Evolutionary conservation across 176 grass and related monocot genomes (phyloP).

Genomic region (Rhipidocladum racemiflorum): DNA sequence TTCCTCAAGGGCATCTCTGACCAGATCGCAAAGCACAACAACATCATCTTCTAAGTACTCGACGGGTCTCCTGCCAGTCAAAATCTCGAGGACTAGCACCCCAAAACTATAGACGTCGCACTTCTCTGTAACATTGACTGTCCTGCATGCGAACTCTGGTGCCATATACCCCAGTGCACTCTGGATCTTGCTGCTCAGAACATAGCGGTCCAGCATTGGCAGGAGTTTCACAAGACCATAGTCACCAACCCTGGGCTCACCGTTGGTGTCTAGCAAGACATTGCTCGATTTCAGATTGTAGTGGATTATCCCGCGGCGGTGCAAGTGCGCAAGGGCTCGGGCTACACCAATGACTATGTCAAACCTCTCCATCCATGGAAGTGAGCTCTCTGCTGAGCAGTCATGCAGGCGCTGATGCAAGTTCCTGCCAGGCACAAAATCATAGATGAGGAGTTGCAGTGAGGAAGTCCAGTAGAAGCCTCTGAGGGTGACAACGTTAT

Average conservation of each 20-base stretch:
- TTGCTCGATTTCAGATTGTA: conserved; percentile 85
- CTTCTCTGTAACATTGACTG: conserved; percentile 68
- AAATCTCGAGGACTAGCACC: conserved; percentile 59
- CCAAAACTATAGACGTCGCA: conserved; percentile 81
- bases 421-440: conserved; percentile 61
- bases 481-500: conserved; percentile 57
- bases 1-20: conserved; percentile 55
- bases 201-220: conserved; percentile 67
- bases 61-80: conserved; percentile 63
- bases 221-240: conserved; percentile 71
- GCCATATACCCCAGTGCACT: conserved; percentile 80
- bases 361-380: conserved; percentile 70
- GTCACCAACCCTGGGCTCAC: conserved; percentile 66
- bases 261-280: conserved; percentile 58
- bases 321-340: conserved; percentile 53
- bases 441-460: conserved; percentile 76
- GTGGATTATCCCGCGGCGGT: conserved; percentile 60
- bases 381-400: conserved; percentile 21
- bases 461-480: conserved; percentile 89
- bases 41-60: conserved; percentile 80
- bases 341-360: conserved; percentile 69
- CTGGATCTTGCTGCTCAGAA: conserved; percentile 84
- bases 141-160: conserved; percentile 70
- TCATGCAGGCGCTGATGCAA: conserved; percentile 66
- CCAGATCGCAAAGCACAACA: conserved; percentile 61